These are phyloP conservation scores for Scenedesmus sp. DNA, from an alignment of 163 green algal genomes.

Conservation along the genomic window DNA sequence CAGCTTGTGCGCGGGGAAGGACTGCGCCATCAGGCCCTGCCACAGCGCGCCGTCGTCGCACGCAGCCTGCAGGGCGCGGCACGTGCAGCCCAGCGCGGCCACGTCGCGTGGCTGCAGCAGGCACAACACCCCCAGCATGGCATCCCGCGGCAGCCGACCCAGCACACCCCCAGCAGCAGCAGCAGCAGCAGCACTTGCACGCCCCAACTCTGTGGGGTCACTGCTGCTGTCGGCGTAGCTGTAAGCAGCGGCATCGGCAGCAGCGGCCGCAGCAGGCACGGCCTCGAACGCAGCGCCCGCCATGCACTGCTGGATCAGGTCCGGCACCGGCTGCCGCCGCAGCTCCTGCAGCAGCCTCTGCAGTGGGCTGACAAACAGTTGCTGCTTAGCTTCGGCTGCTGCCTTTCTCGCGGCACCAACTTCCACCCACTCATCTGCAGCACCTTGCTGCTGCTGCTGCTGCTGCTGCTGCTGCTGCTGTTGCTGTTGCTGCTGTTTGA, in stretches of 20 bases:
- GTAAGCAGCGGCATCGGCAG: neutral
- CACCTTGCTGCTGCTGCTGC: neutral
- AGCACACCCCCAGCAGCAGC: slow-evolving; percentile 22
- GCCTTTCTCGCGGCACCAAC: neutral
- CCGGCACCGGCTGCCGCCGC: slow-evolving; percentile 13
- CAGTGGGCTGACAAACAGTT: slow-evolving; percentile 12
- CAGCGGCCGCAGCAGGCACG: neutral
- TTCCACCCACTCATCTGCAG: neutral
- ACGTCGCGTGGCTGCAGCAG: slow-evolving; percentile 36
- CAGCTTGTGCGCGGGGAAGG: slow-evolving; percentile 53
- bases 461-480: neutral
- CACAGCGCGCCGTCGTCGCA: slow-evolving; percentile 55
- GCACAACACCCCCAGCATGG: slow-evolving; percentile 34
- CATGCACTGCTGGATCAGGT: slow-evolving; percentile 27
- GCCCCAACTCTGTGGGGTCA: neutral
- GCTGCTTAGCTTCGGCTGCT: slow-evolving; percentile 16
- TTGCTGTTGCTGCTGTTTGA: neutral
- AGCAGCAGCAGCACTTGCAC: neutral
- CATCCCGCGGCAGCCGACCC: slow-evolving; percentile 14
- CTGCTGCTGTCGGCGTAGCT: neutral
- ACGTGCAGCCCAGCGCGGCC: neutral
- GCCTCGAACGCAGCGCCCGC: neutral
- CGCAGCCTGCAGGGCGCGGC: slow-evolving; percentile 35
- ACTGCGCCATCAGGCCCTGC: slow-evolving; percentile 41
- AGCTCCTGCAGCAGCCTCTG: slow-evolving; percentile 21